Evolutionary conservation across 1,284 basidiomycete species (phyloP), one percentile per base, ranked within the genome.

Genomic region (Trichosporon asahii): DNA sequence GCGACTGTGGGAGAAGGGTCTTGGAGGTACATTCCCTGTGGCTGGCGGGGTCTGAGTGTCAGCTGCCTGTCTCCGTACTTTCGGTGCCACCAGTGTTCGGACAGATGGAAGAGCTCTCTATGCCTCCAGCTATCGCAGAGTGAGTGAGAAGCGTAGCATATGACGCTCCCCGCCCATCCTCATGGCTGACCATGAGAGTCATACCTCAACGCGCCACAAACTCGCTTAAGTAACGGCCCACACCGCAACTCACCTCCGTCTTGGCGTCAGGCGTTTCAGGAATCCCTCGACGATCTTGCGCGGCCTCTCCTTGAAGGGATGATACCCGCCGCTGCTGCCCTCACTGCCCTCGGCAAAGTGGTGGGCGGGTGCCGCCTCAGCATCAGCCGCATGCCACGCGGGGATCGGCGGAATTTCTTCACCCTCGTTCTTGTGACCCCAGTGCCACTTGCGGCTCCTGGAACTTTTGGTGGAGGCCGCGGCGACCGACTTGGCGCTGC

Each of bases 231-330:
- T 4, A 55, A 27, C 53, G 12, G 53, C 53, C 3, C 12, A 12
- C 53, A 25, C 21, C 53, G 21, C 27, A 18, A 68, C 67, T 65
- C 64, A 68, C 67, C 64, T 60, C 53, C 65, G 53, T 12, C 35
- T 33, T 6, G 67, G 67, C 9, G 63, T 68, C 18, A 68, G 53
- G 53, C 67, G 67, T 18, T 65, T 68, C 46, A 68, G 53, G 33
- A 68, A 25, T 4, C 67, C 67, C 6, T 44, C 63, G 27, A 68
- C 64, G 37, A 68, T 68, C n/a, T 61, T 61, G 29, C 57, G 57
- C 29, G 57, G 57, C 15, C 29, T 18, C 57, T 61, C 27, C 57
- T 61, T 61, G 57, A 61, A 21, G 1, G 57, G 18, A 7, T 61
- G 57, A 12, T 15, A 11, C 9, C 27, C 35, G 14, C 31, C 14